Evolutionary conservation across 2,329 filamentous ascomycete genomes (phyloP), one percentile per base, ranked within the genome.

Genomic region (Venturia aucupariae): DNA sequence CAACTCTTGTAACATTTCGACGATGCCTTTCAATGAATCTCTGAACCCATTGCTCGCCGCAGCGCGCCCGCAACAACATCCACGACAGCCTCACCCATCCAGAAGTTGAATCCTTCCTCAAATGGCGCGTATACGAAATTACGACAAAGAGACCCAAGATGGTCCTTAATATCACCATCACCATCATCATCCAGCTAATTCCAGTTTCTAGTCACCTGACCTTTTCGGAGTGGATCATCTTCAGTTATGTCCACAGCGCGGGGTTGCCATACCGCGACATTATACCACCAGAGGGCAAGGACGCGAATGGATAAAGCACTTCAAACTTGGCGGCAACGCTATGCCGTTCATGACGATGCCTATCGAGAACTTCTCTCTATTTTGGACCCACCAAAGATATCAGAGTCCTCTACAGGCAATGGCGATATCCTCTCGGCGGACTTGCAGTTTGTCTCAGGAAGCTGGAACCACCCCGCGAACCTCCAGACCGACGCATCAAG

Each of bases 351-450:
- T 61, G 22, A 61, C 39, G 32, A 61, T 61, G 59, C 59, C 38
- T 61, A 61, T 61, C 24, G 22, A 61, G 59, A 61, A 41, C 59
- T 61, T 61, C 30, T 61, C 59, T 61, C 38, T 61, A 61, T 61
- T 13, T 24, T 61, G 22, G 38, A 61, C 15, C 30, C 59, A 17
- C 38, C 38, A 61, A 61, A 61, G 59, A 38, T 61, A 61, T 41
- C 38, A 35, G 59, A 61, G 22, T 61, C 38, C 35, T 38, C 5
- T 38, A 38, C 35, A 61, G 39, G 38, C 38, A 61, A 41, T 41
- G 38, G 30, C 22, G 35, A 61, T 61, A 61, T 61, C 30, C 59
- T 24, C 59, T 41, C 35, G 38, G 59, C 4, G 38, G 19, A 61
- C 59, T 61, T 61, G 38, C 6, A 61, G 27, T 61, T 41, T n/a